phyloP scores from a whole-genome alignment of 164 flowering plant genomes.

The Paratinospora sagittata region DNA sequence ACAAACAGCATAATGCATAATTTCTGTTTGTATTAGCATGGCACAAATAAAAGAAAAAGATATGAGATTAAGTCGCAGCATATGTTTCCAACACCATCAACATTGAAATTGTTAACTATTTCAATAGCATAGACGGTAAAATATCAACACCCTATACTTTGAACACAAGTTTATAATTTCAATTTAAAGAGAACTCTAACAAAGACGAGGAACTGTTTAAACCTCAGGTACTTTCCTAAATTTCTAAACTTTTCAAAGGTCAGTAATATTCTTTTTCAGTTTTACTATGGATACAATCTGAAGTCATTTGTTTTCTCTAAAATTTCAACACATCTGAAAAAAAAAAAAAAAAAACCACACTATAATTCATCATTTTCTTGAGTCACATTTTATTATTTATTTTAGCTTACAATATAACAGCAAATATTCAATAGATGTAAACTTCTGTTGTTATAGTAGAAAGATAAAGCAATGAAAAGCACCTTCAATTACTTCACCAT shows the following conservation, averaged over 20 bases:
- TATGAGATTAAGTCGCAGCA: no score
- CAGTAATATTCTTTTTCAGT: neutral
- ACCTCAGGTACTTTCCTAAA: neutral
- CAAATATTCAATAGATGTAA: neutral
- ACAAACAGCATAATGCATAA: no score
- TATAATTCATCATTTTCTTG: neutral
- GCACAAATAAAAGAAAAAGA: no score
- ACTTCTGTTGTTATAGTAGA: neutral
- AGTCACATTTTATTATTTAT: neutral
- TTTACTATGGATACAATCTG: neutral
- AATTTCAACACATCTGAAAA: neutral
- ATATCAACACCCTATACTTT: no score
- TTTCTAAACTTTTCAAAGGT: neutral
- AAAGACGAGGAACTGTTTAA: no score
- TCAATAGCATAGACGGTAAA: no score
- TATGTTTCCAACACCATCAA: no score
- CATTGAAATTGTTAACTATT: no score
- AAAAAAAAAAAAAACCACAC: neutral
- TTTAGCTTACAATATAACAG: neutral
- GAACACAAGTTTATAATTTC: no score
- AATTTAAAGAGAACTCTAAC: neutral
- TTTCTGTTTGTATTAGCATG: neutral
- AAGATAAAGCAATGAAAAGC: neutral
- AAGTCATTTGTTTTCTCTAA: neutral
- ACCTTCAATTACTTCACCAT: constrained; percentile 50